Evolutionary conservation across 2,329 filamentous ascomycete genomes (phyloP), one percentile per base, ranked within the genome.

Genomic region (Escovopsis weberi): DNA sequence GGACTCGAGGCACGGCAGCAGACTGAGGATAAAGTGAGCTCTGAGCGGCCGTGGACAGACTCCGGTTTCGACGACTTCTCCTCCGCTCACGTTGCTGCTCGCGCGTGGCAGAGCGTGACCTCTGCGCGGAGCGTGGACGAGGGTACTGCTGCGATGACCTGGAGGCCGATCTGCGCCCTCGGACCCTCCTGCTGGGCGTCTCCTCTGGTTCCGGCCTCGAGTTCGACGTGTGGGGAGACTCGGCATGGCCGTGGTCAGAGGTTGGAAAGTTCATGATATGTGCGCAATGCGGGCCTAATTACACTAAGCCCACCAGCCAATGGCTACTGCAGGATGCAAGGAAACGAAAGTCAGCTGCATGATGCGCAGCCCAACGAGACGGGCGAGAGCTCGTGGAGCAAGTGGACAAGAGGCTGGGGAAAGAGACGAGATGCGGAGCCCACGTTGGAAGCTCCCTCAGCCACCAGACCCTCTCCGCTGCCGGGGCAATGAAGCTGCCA

Each of bases 261-360:
- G 56, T 57, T 52, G 60, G 59, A 49, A 56, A 57, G 51, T 60
- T 64, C 64, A 66, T 66, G 15, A 37, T 37, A 23, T 23, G 18
- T 37, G 42, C 33, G 51, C 44, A 38, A 44, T 50, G 51, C 42
- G 48, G 43, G 42, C 48, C 47, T 47, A 48, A 52, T 59, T 60
- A 55, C 56, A 60, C 57, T 58, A 51, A 45, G 48, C 44, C 51
- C 34, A 47, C 52, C 48, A 52, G 47, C 59, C 58, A 63, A 61
- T 61, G 59, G 56, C 39, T 57, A 50, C 48, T 43, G 48, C 51
- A 50, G 50, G 46, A 53, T 49, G 50, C 48, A 52, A 58, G 57
- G 50, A 50, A 55, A 51, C 47, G 45, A 26, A 23, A 30, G 48
- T 50, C 50, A 47, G 48, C 49, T 49, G 51, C 58, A 59, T 54